Evolutionary conservation across 2,329 filamentous ascomycete genomes (phyloP).

Genomic region (Arachnomyces sp.): DNA sequence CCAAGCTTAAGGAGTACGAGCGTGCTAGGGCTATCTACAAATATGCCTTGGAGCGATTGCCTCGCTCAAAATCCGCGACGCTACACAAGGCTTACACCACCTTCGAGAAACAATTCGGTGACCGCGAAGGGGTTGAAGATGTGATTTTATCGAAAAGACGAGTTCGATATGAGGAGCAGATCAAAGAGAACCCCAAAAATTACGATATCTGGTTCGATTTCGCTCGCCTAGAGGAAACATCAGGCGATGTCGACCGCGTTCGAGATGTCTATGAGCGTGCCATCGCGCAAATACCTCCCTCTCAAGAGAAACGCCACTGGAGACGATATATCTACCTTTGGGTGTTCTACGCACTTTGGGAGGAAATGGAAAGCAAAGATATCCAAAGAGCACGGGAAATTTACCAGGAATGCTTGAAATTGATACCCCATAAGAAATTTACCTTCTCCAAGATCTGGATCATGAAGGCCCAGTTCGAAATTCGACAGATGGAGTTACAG

Average conservation of each 20-base stretch:
- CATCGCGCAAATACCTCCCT: constrained; percentile 89
- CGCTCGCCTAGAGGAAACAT: constrained; percentile 77
- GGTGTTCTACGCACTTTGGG: constrained; percentile 95
- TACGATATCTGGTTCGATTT: constrained; percentile 98
- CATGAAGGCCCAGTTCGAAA: constrained; percentile 84
- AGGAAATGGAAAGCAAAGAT: constrained; percentile 80
- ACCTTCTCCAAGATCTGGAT: constrained; percentile 97
- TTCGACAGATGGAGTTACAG: constrained; percentile 74
- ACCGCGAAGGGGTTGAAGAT: constrained; percentile 86
- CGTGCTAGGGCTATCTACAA: constrained; percentile 92
- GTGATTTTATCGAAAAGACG: constrained; percentile 90
- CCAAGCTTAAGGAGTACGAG: constrained; percentile 91
- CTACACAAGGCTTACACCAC: constrained; percentile 93
- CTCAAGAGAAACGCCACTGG: constrained; percentile 96
- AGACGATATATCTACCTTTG: constrained; percentile 94
- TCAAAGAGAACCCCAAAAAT: constrained; percentile 90
- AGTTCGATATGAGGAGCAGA: constrained; percentile 86
- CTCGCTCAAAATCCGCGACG: constrained; percentile 72
- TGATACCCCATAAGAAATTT: constrained; percentile 93
- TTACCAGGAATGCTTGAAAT: constrained; percentile 75
- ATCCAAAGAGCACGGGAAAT: constrained; percentile 73
- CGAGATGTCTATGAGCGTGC: constrained; percentile 92
- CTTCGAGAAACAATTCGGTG: constrained; percentile 97
- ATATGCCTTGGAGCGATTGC: constrained; percentile 84
- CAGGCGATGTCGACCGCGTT: constrained; percentile 72